phyloP scores from a whole-genome alignment of 2,329 filamentous ascomycete genomes.

The Pseudovirgaria hyperparasitica region DNA sequence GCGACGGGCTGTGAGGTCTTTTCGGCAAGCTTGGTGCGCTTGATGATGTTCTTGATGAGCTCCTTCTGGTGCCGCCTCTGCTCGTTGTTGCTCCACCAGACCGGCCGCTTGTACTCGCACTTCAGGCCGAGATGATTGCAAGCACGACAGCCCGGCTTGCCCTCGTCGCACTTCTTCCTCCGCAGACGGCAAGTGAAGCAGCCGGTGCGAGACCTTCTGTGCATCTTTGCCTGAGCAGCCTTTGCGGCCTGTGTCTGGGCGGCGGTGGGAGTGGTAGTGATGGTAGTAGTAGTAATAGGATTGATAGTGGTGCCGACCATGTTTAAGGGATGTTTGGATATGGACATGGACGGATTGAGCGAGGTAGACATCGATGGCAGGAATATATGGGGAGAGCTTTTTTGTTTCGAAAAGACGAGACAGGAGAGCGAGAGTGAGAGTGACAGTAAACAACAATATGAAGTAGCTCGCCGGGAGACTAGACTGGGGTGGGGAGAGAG shows the following conservation, averaged over 20 bases:
- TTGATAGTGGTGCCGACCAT: slow-evolving; percentile 35
- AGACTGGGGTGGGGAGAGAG: too few species aligned
- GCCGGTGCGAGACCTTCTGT: slow-evolving; percentile 81
- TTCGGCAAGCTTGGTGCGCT: slow-evolving; percentile 87
- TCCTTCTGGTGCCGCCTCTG: slow-evolving; percentile 80
- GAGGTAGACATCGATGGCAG: too few species aligned
- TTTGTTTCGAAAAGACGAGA: too few species aligned
- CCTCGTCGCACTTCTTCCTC: slow-evolving; percentile 59
- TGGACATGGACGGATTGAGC: slow-evolving; percentile 37
- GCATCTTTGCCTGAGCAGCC: slow-evolving; percentile 66
- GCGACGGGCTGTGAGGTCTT: slow-evolving; percentile 50
- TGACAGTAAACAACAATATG: slow-evolving; percentile 26
- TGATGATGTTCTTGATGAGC: slow-evolving; percentile 92
- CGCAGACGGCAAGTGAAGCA: slow-evolving; percentile 57
- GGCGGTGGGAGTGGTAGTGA: too few species aligned
- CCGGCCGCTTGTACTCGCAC: slow-evolving; percentile 92
- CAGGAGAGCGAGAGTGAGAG: slow-evolving; percentile 27
- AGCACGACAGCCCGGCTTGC: slow-evolving; percentile 49
- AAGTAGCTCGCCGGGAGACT: too few species aligned
- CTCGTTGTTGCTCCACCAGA: slow-evolving; percentile 96
- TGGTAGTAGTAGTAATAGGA: too few species aligned
- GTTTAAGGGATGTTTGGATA: slow-evolving; percentile 33
- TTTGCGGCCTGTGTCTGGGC: slow-evolving; percentile 31
- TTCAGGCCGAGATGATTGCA: slow-evolving; percentile 63
- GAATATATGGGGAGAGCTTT: too few species aligned